Evolutionary conservation across 2,329 filamentous ascomycete genomes (phyloP).

Genomic region (Calycina herbarum): DNA sequence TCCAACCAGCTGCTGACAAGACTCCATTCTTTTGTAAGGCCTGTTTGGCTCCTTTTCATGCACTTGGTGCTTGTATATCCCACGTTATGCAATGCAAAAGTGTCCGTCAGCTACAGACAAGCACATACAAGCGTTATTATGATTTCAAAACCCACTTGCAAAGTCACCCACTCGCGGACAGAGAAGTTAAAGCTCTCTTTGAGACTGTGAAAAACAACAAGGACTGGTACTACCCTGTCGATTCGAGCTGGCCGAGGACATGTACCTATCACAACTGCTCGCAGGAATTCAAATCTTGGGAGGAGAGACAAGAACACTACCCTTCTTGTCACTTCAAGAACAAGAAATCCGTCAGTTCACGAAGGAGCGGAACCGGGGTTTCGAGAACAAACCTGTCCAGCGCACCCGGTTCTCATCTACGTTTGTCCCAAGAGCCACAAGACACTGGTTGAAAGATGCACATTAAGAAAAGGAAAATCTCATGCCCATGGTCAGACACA

Average conservation of each 20-base stretch:
- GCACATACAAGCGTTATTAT: background rate
- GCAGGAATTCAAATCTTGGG: background rate
- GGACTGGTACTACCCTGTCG: slow-evolving; percentile 7
- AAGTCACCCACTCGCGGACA: background rate
- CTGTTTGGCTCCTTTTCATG: background rate
- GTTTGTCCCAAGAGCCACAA: background rate
- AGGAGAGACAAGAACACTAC: slow-evolving; percentile 2
- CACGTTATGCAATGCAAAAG: background rate
- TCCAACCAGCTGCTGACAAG: background rate
- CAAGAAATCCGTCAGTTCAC: slow-evolving; percentile 7
- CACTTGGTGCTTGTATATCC: background rate
- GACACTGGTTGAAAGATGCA: background rate
- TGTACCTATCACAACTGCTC: slow-evolving; percentile 7
- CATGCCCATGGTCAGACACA: background rate
- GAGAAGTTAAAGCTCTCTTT: background rate
- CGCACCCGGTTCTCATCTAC: background rate
- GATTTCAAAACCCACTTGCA: background rate
- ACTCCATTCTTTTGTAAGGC: background rate
- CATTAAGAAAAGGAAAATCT: background rate
- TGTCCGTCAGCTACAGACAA: background rate
- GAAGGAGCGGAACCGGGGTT: background rate
- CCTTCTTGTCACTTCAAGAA: background rate
- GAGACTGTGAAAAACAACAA: background rate
- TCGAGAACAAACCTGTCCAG: background rate
- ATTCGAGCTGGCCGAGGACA: slow-evolving; percentile 4